Base-by-base conservation (phyloP, 441 rosid genomes). In the Populus hybrid region DNA sequence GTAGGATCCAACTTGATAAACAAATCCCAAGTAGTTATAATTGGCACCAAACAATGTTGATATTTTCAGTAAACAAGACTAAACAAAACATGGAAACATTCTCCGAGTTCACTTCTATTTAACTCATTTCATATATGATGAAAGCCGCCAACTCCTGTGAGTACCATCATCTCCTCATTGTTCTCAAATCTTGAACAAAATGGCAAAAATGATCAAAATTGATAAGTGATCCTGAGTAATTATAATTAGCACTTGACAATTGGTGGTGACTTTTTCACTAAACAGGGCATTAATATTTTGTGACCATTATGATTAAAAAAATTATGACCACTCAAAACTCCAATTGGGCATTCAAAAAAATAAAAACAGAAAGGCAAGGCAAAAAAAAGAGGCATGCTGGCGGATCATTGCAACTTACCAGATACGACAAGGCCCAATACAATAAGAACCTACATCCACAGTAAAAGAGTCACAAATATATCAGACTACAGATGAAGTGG, bases 391-490 rank as follows among this genome's bases (percentile, higher is more conserved):
- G 38, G 61, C 31, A 23, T 29, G 33, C 29, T 56, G n/a, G 29
- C 16, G 11, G 6, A 11, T 20, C n/a, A 75, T 21, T 64, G 72
- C 59, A 78, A 87, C 92, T 82, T 83, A 96, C 97, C 95, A 45
- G 99, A 94, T 50, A 93, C 84, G 24, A 86, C 42, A 50, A 96
- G 86, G 83, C 99, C 93, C 71, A 85, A 76, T 38, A 88, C 69
- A 73, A 96, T 87, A 78, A 87, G 79, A 16, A 88, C 92, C 99
- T 96, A 91, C 87, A 86, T 71, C 71, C 42, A 33, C 67, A 20
- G 72, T 36, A 74, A 65, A 76, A 42, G 66, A 76, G 75, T 77
- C 70, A 74, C n/a, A 78, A 68, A 75, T 9, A 74, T n/a, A 74
- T 56, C 40, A 73, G 63, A 36, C 77, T 61, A 26, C 33, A 50